These are phyloP conservation scores for Trifolium fragiferum DNA, from an alignment of 306 rosid genomes.

Conservation along the genomic window DNA sequence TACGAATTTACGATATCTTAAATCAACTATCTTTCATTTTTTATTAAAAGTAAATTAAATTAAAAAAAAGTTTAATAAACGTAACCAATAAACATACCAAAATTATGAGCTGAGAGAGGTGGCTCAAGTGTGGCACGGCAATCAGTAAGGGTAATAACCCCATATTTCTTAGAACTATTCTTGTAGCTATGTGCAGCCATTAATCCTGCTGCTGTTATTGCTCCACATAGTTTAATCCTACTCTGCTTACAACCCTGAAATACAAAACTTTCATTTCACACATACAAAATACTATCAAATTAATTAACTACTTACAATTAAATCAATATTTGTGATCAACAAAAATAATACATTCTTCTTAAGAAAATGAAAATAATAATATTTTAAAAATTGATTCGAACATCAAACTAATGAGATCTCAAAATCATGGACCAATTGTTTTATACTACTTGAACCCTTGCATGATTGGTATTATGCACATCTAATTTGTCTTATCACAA, in stretches of 20 bases:
- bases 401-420: no score
- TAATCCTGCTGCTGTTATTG: slow-evolving; percentile 60
- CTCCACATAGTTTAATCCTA: slow-evolving; percentile 58
- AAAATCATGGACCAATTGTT: no score
- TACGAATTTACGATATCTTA: neutral
- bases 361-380: no score
- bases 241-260: slow-evolving; percentile 57
- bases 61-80: neutral
- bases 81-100: slow-evolving; percentile 39
- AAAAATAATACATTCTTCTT: no score
- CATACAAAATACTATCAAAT: neutral
- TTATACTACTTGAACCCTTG: no score
- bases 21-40: neutral
- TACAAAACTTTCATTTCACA: neutral
- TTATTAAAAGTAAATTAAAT: neutral
- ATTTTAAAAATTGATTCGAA: no score
- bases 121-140: slow-evolving; percentile 60
- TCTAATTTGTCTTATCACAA: no score
- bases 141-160: slow-evolving; percentile 54
- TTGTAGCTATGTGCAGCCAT: slow-evolving; percentile 52
- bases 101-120: slow-evolving; percentile 49
- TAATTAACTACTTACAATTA: no score
- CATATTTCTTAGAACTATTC: slow-evolving; percentile 48
- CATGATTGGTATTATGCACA: no score
- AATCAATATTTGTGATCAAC: no score